Base-by-base conservation (phyloP, 2,329 filamentous ascomycete genomes). In the Ploettnerulaceae sp. region DNA sequence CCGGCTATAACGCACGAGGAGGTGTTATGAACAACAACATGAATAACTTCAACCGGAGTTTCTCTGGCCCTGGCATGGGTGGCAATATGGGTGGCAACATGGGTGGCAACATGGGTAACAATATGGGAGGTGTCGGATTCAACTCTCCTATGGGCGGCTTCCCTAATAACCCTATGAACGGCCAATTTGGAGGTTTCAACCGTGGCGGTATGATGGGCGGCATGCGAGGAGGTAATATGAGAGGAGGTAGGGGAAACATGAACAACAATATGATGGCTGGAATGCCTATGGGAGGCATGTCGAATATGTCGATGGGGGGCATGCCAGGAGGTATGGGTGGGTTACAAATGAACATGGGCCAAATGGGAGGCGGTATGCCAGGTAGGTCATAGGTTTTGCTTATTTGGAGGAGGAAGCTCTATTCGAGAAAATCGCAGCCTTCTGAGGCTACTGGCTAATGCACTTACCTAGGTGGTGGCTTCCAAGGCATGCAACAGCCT, bases 401-500 rank as follows among this genome's bases (percentile, higher is more conserved):
- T n/a, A n/a, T n/a, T n/a, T n/a, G n/a, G 34, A 20, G 34, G 15
- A 29, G 26, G 14, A 9, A 29, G 11, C 9, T 15, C n/a, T 5
- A 2, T 12, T 34, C 7, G 12, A 11, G 6, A n/a, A n/a, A 17
- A 14, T 8, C n/a, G 7, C 11, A 12, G 15, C 4, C 11, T 17
- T 17, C 14, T 37, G 5, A 22, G 7, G 21, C 35, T 22, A 7
- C 7, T 14, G 4, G 11, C 31, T 33, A 14, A 33, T 33, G n/a
- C 24, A 31, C 3, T 9, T 20, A 18, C 45, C 8, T 22, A 35
- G 59, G 56, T 74, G 81, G 77, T 42, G 81, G 77, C 33, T 89
- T 89, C 66, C 79, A 81, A 68, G 79, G 74, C 50, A 81, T 83
- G 70, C 79, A 79, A 61, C 74, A 79, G 60, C 74, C 76, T 45